phyloP scores from a whole-genome alignment of 2,329 filamentous ascomycete species.

The Knufia fluminis region DNA sequence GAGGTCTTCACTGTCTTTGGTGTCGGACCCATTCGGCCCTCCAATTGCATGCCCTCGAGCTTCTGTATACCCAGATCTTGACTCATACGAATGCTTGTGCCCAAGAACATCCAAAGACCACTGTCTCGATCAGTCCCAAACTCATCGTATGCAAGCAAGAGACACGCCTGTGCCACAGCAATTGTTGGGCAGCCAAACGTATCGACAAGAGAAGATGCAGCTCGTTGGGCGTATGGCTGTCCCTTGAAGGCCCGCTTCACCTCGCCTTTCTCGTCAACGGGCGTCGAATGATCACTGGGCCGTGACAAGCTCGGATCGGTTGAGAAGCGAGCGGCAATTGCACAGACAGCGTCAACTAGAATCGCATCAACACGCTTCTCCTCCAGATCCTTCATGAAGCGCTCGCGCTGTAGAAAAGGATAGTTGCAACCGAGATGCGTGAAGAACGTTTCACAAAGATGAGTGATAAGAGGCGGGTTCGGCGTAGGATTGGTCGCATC shows the following conservation, averaged over 20 bases:
- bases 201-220: constrained; percentile 73
- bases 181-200: constrained; percentile 75
- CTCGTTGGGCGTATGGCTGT: constrained; percentile 67
- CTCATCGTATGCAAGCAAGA: constrained; percentile 78
- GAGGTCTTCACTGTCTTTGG: constrained; percentile 46
- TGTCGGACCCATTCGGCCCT: constrained; percentile 46
- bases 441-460: constrained; percentile 74
- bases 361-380: constrained; percentile 78
- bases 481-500: constrained; percentile 61
- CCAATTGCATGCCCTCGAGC: constrained; percentile 59
- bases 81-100: constrained; percentile 74
- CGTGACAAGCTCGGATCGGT: constrained; percentile 44
- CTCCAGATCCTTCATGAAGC: constrained; percentile 64
- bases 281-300: constrained; percentile 44
- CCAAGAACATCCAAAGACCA: constrained; percentile 87
- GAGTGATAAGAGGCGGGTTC: constrained; percentile 64
- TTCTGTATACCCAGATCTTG: constrained; percentile 75
- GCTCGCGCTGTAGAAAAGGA: constrained; percentile 65
- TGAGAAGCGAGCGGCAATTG: constrained; percentile 72
- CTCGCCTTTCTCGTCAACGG: constrained; percentile 26
- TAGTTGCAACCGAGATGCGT: constrained; percentile 74
- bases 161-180: constrained; percentile 71
- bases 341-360: constrained; percentile 76
- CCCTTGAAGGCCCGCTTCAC: constrained; percentile 57
- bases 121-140: constrained; percentile 85